These are phyloP conservation scores for Oryza glumipatula DNA, from an alignment of 176 grass and related monocot species.

Conservation along the genomic window DNA sequence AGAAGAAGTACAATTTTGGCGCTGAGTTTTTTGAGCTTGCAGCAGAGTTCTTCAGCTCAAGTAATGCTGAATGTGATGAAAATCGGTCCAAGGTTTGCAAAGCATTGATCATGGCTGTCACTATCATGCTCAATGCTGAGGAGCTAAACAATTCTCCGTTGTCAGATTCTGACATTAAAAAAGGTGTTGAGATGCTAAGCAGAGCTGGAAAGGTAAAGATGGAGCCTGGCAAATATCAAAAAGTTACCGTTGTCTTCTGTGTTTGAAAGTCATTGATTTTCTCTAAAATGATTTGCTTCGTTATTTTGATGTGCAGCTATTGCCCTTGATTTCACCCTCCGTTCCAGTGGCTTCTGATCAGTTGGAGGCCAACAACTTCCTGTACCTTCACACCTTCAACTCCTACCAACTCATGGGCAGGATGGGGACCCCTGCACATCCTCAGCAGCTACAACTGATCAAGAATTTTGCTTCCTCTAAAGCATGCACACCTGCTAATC, in stretches of 20 bases:
- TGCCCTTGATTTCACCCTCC: slow-evolving; percentile 55
- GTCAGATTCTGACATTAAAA: slow-evolving; percentile 73
- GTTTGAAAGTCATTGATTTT: slow-evolving; percentile 18
- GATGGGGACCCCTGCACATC: slow-evolving; percentile 38
- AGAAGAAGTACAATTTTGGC: slow-evolving; percentile 59
- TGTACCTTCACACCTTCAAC: slow-evolving; percentile 67
- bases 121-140: slow-evolving; percentile 63
- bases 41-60: slow-evolving; percentile 62
- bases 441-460: slow-evolving; percentile 73
- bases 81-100: slow-evolving; percentile 66
- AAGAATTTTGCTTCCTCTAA: slow-evolving; percentile 80
- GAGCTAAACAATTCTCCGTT: slow-evolving; percentile 58
- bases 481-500: slow-evolving; percentile 60
- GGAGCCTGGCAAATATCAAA: slow-evolving; percentile 34
- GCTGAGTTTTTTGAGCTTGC: slow-evolving; percentile 81
- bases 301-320: slow-evolving; percentile 51
- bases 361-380: slow-evolving; percentile 40
- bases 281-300: slow-evolving; percentile 34
- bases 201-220: slow-evolving; percentile 86
- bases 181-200: slow-evolving; percentile 76
- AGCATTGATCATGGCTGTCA: slow-evolving; percentile 73
- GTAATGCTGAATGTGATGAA: slow-evolving; percentile 44
- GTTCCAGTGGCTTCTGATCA: slow-evolving; percentile 47
- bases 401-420: slow-evolving; percentile 74
- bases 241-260: slow-evolving; percentile 26